Evolutionary conservation across 345 rosid genomes (phyloP), one percentile per base, ranked within the genome.

Genomic region (Eucalyptus lansdowneana): DNA sequence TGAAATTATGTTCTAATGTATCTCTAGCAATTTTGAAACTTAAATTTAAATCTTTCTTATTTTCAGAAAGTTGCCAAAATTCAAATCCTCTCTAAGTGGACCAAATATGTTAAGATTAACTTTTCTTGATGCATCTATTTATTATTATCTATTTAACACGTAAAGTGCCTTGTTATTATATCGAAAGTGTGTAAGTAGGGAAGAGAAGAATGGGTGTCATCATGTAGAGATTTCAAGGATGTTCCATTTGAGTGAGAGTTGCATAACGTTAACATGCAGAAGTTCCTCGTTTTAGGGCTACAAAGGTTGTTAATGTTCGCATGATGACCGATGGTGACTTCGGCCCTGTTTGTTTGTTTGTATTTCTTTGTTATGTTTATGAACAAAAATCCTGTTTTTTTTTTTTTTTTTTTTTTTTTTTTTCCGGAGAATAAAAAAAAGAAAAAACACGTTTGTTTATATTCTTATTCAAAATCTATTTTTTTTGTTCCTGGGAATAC

Each of bases 391-490:
- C 49, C 11, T 40, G 1, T 9, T 10, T 45, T 45, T 45, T 40
- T 40, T 45, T 3, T 45, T 45, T 45, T 45, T 9, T 45, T 45
- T 9, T 34, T 34, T 34, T 34, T 34, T 3, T n/a, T n/a, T n/a
- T n/a, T n/a, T n/a, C n/a, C 0, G 47, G 11, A 1, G 9, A 45
- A 1, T 1, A 9, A 9, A 45, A 45, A 45, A 45, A 1, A 45
- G 9, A 0, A 9, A 3, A 9, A 45, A 45, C 4, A 45, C 47
- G 4, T 45, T 45, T 45, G 47, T 45, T 45, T 45, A 1, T 3
- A 45, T 45, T 45, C 1, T 45, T 45, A 1, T 45, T 45, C 11
- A 11, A 45, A 45, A 45, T 45, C 47, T 45, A 9, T n/a, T 45
- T 45, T 45, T 45, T 45, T 45, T 45, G 47, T 45, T 45, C 47